Base-by-base conservation (phyloP, 1,284 basidiomycete genomes). In the Schizopora paradoxa region DNA sequence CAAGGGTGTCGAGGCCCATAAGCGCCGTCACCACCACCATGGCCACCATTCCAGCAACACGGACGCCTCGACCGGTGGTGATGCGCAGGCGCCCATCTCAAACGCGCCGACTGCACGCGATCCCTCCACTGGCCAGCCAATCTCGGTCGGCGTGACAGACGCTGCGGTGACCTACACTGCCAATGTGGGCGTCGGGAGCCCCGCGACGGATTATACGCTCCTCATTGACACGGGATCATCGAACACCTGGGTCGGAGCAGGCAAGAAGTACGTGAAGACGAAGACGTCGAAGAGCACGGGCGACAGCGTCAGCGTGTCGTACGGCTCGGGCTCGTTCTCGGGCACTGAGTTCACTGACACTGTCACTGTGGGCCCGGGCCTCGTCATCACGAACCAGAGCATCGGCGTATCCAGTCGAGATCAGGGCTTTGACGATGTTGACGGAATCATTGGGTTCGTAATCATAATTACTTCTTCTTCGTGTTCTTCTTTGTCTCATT, bases 401-500 rank as follows among this genome's bases (percentile, higher is more conserved):
- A 48, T 49, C 22, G 70, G 71, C 19, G 70, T 69, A n/a, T 63
- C 69, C n/a, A n/a, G 18, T 59, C 58, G 3, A 48, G 45, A 3
- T 49, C 65, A 2, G 49, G 69, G 67, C n/a, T 71, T 72, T 51
- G 43, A 53, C 25, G 64, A 28, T 19, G 45, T 48, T 3, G 53
- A 54, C 27, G 53, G 53, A 6, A 54, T 54, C 19, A 44, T 54
- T 13, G 53, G 47, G 18, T 41, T 42, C 8, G 52, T 47, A 39
- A 48, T 41, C 27, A 43, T 53, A n/a, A n/a, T n/a, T n/a, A n/a
- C n/a, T n/a, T n/a, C n/a, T n/a, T n/a, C n/a, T n/a, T n/a, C n/a
- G n/a, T n/a, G n/a, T n/a, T n/a, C n/a, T n/a, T 42, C 16, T 26
- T 13, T 6, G 19, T 27, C 38, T 16, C 19, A 23, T 29, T 23